These are phyloP conservation scores for Leptographium galeiforme DNA, from an alignment of 2,329 filamentous ascomycete genomes.

Conservation along the genomic window DNA sequence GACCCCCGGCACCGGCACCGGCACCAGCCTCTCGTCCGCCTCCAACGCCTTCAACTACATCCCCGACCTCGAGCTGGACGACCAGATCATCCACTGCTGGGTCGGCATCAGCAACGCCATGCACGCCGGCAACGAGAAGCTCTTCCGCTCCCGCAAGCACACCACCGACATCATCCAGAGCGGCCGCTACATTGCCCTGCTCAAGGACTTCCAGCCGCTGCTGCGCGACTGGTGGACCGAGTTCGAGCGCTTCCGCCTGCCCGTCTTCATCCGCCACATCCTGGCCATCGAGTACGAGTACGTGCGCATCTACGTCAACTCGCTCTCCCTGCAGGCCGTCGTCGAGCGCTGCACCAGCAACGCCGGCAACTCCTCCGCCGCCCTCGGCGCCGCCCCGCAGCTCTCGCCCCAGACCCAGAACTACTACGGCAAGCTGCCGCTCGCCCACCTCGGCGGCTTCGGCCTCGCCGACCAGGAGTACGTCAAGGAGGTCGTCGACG, in stretches of 20 bases:
- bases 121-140: slow-evolving; percentile 75
- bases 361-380: slow-evolving; percentile 34
- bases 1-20: slow-evolving; percentile 36
- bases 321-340: slow-evolving; percentile 82
- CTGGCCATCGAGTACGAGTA: slow-evolving; percentile 93
- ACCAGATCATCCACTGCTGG: slow-evolving; percentile 77
- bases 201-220: slow-evolving; percentile 70
- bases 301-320: slow-evolving; percentile 88
- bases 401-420: slow-evolving; percentile 52
- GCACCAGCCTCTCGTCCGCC: slow-evolving; percentile 41
- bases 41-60: slow-evolving; percentile 52
- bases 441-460: slow-evolving; percentile 51
- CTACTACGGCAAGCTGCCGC: slow-evolving; percentile 49
- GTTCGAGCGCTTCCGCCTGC: slow-evolving; percentile 64
- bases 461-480: slow-evolving; percentile 57
- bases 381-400: slow-evolving; percentile 19
- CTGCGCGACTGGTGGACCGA: slow-evolving; percentile 67
- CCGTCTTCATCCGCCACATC: slow-evolving; percentile 57
- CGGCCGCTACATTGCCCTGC: slow-evolving; percentile 66
- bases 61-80: slow-evolving; percentile 51
- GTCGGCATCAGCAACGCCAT: slow-evolving; percentile 85
- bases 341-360: slow-evolving; percentile 83
- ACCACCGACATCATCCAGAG: slow-evolving; percentile 82
- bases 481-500: slow-evolving; percentile 63
- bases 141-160: slow-evolving; percentile 78